Evolutionary conservation across 495 filamentous ascomycete genomes (phyloP).

Genomic region (Aspergillus olivimuriae): DNA sequence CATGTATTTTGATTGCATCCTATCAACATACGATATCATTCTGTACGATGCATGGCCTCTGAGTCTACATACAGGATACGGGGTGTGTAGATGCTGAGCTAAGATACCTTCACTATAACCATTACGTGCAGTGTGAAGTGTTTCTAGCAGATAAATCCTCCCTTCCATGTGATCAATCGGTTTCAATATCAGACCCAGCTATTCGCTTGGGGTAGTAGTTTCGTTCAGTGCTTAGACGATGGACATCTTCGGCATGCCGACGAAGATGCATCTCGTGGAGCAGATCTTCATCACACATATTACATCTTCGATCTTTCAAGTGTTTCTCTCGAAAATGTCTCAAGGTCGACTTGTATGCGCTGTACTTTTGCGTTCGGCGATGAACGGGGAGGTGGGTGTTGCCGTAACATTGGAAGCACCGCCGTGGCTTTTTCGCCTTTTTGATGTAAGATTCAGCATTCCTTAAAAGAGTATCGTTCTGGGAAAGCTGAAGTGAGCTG

Average conservation of each 20-base stretch:
- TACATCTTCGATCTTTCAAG: slow-evolving; percentile 12
- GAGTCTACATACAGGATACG: background rate
- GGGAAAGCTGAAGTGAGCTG: slow-evolving; percentile 6
- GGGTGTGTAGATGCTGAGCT: background rate
- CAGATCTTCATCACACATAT: slow-evolving; percentile 16
- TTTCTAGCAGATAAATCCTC: too few relatives aligned
- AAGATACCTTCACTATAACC: too few relatives aligned
- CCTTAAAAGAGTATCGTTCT: slow-evolving; percentile 9
- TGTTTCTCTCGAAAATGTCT: slow-evolving; percentile 20
- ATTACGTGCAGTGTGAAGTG: too few relatives aligned
- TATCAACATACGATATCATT: background rate
- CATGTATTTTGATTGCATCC: too few relatives aligned
- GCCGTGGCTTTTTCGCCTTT: slow-evolving; percentile 13
- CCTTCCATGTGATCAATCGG: background rate
- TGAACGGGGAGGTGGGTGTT: slow-evolving; percentile 12
- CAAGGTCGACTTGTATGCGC: slow-evolving; percentile 16
- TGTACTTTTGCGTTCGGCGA: slow-evolving; percentile 17
- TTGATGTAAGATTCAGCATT: slow-evolving; percentile 12
- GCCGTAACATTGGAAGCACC: slow-evolving; percentile 21
- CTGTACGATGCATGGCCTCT: background rate
- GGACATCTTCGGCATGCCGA: slow-evolving; percentile 16
- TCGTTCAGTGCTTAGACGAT: slow-evolving; percentile 8
- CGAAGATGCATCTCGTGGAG: slow-evolving; percentile 25
- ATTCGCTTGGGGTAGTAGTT: background rate
- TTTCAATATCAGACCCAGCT: background rate